phyloP scores from a whole-genome alignment of 1,284 basidiomycete species.

The Heterobasidion irregulare region DNA sequence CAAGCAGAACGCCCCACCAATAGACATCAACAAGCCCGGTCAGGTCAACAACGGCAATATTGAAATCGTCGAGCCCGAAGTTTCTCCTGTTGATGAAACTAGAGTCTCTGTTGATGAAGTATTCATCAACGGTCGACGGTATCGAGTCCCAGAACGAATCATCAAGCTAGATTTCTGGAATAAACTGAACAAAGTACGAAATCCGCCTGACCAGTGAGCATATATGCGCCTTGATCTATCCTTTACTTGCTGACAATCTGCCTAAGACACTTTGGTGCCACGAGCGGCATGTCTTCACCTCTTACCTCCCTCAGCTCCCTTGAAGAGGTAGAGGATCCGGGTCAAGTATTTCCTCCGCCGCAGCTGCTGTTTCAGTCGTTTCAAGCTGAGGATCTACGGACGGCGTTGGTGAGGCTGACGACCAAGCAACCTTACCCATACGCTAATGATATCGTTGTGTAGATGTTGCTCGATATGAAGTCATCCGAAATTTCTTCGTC shows the following conservation, averaged over 20 bases:
- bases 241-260: not conserved
- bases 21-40: slow-evolving; percentile 63
- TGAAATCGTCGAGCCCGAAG: slow-evolving; percentile 70
- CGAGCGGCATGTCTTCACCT: slow-evolving; percentile 56
- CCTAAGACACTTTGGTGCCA: slow-evolving; percentile 29
- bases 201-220: slow-evolving; percentile 33
- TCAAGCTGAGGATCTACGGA: slow-evolving; percentile 30
- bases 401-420: slow-evolving; percentile 24
- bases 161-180: slow-evolving; percentile 96
- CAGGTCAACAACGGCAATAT: slow-evolving; percentile 91
- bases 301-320: slow-evolving; percentile 69
- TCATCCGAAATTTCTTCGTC: not conserved
- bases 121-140: slow-evolving; percentile 77
- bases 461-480: slow-evolving; percentile 2
- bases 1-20: slow-evolving; percentile 53
- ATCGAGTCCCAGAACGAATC: slow-evolving; percentile 89
- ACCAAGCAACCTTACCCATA: not conserved
- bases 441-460: not conserved
- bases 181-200: slow-evolving; percentile 50
- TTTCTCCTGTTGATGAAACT: slow-evolving; percentile 26
- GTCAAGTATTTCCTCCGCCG: slow-evolving; percentile 8
- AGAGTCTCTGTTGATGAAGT: slow-evolving; percentile 65
- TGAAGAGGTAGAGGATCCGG: slow-evolving; percentile 46
- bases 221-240: not conserved
- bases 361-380: slow-evolving; percentile 2